Base-by-base conservation (phyloP, 495 filamentous ascomycete species). In the Podospora sp. region DNA sequence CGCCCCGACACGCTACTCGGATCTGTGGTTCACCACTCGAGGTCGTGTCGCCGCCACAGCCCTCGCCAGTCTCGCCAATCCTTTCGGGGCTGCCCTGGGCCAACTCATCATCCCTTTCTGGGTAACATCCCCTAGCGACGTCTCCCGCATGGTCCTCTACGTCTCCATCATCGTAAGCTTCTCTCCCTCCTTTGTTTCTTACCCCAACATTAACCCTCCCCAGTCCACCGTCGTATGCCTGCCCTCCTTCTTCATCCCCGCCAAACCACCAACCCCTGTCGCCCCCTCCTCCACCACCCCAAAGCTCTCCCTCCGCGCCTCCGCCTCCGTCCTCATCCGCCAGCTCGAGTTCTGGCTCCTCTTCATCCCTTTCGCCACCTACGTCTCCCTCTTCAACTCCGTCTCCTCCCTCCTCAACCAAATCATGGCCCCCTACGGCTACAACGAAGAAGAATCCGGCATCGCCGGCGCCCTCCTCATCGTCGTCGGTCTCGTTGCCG, bases 321-420 rank as follows among this genome's bases (percentile, higher is more conserved):
- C 90, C 6, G 76, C 87, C 63, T 62, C 75, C 59, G 73, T 87
- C 62, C 77, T 87, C 35, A 68, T 75, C 35, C 69, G 67, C 27
- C 88, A 82, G 22, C 73, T 82, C 26, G 87, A 91, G 72, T 93
- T 96, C 81, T 94, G 88, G 84, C 83, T 94, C 63, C 79, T 96
- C 73, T 76, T 91, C 46, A 67, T 92, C 67, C 87, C 92, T 60
- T 99, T 94, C 79, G 78, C 86, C 57, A 75, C 94, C 74, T 97
- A 94, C 79, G 91, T 97, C 67, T 92, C 89, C 52, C 89, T 94
- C 82, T 99, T 99, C 86, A 97, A 97, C 83, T 89, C 89, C 76
- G 79, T 93, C 72, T 96, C 94, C 57, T 91, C 92, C 16, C 87
- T 98, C 5, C 82, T 98, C 1, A 96, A 93, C 82, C 93, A 97